Evolutionary conservation across 1,284 basidiomycete genomes (phyloP), one percentile per base, ranked within the genome.

Genomic region (Leccinum variabile): DNA sequence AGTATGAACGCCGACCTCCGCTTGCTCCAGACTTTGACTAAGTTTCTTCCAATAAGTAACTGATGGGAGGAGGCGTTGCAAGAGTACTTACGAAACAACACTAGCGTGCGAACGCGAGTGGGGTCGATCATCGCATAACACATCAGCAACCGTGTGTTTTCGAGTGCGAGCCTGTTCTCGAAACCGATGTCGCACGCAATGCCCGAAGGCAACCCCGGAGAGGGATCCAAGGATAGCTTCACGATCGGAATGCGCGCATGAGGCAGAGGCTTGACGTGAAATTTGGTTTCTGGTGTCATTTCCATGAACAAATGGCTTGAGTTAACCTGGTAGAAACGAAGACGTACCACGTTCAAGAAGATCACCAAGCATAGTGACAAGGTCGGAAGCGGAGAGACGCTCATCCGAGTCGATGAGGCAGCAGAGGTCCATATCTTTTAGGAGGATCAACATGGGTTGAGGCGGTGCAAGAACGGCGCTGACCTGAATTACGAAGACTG

Each of bases 21-120:
- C 81, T 99, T 99, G 72, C 94, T 94, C 97, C 97, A 99, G 37
- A 99, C 95, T 83, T 99, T 99, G 73, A 99, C 94, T 96, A 69
- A 14, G 8, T 55, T 11, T 53, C 50, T 54, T 30, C 8, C 52
- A 41, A 68, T 67, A 32, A 76, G 62, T 53, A 32, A 4, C 54
- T 54, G 60, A 54, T 35, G 30, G 49, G 56, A 57, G 55, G 49
- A 33, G 54, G 58, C 3, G 18, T 59, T 4, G 25, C 25, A 28
- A 28, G 25, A 28, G 25, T 28, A 87, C 92, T 82, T 75, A 96
- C 94, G 86, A 79, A 99, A 98, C 61, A 99, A 83, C 53, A 99
- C 97, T 76, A 99, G 83, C 0, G 95, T 96, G 66, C 96, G 86
- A 60, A 99, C 90, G 67, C 97, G 87, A 39, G 92, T 91, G 14